Evolutionary conservation across 768 basidiomycete genomes (phyloP).

Genomic region (Lanmaoa rubissima): DNA sequence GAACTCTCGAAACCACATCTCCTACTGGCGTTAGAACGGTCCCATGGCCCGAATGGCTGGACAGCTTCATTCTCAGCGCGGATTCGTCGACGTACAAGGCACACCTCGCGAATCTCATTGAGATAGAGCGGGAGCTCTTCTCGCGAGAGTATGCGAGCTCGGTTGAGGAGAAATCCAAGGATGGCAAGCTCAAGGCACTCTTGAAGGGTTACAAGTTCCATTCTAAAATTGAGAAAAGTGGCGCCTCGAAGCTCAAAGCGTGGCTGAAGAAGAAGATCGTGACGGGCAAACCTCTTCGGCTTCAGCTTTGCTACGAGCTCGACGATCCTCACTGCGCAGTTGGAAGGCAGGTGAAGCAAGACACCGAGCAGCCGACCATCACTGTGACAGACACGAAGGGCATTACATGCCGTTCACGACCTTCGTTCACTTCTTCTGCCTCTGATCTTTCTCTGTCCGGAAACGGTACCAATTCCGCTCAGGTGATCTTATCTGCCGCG

Average conservation of each 20-base stretch:
- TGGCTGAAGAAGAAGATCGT: slow-evolving; percentile 64
- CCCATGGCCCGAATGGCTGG: slow-evolving; percentile 43
- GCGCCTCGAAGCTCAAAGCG: slow-evolving; percentile 52
- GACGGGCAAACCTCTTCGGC: slow-evolving; percentile 35
- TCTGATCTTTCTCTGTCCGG: slow-evolving; percentile 29
- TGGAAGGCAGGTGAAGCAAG: slow-evolving; percentile 35
- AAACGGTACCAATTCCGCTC: slow-evolving; percentile 41
- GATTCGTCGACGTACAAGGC: slow-evolving; percentile 37
- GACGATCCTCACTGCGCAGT: slow-evolving; percentile 41
- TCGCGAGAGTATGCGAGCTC: slow-evolving; percentile 20
- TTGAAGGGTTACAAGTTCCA: slow-evolving; percentile 43
- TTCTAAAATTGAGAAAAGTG: slow-evolving; percentile 32
- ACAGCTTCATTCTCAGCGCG: slow-evolving; percentile 34
- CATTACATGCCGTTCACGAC: slow-evolving; percentile 14
- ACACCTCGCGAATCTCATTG: slow-evolving; percentile 34
- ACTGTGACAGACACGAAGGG: slow-evolving; percentile 27
- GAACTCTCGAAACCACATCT: slow-evolving; percentile 17
- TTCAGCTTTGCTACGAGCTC: slow-evolving; percentile 42
- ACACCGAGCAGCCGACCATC: slow-evolving; percentile 17
- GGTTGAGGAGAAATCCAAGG: slow-evolving; percentile 31
- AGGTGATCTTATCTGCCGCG: slow-evolving; percentile 50
- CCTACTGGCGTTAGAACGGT: slow-evolving; percentile 28
- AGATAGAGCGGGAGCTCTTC: slow-evolving; percentile 36
- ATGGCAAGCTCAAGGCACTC: slow-evolving; percentile 41
- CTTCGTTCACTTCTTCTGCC: neutral